Evolutionary conservation across 1,139 yeast genomes (phyloP).

Genomic region (Kodamaea ohmeri): DNA sequence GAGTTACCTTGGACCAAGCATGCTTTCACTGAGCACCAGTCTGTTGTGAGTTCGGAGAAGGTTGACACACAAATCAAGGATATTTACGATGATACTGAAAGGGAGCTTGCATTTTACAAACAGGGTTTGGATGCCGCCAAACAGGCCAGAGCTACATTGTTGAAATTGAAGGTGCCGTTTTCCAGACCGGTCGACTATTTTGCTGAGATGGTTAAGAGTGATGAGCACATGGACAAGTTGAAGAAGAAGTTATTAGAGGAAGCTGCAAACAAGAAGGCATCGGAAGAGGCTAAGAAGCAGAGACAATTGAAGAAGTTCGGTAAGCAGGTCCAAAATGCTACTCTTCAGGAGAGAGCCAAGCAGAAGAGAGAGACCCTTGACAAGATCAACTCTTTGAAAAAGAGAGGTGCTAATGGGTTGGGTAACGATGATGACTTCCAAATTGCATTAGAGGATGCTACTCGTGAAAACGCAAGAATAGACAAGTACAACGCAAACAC

Average conservation of each 20-base stretch:
- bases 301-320: constrained; percentile 95
- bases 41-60: constrained; percentile 58
- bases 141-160: constrained; percentile 64
- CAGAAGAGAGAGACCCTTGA: constrained; percentile 91
- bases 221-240: constrained; percentile 95
- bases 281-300: constrained; percentile 92
- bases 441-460: constrained; percentile 88
- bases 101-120: constrained; percentile 61
- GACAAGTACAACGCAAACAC: constrained; percentile 31
- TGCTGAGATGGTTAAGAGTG: constrained; percentile 98
- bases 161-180: constrained; percentile 75
- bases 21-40: constrained; percentile 80
- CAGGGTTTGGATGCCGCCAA: constrained; percentile 87
- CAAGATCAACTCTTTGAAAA: constrained; percentile 83
- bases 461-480: constrained; percentile 40
- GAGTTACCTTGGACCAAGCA: constrained; percentile 68
- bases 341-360: constrained; percentile 90
- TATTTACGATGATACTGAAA: constrained; percentile 91
- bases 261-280: constrained; percentile 87
- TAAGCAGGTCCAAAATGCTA: constrained; percentile 93
- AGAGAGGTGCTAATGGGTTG: constrained; percentile 76
- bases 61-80: constrained; percentile 74
- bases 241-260: constrained; percentile 78
- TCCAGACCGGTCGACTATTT: constrained; percentile 93
- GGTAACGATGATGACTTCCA: constrained; percentile 57